Evolutionary conservation across 108 stramenopile genomes (phyloP).

Genomic region (Pseudonitzschia delicatissima): DNA sequence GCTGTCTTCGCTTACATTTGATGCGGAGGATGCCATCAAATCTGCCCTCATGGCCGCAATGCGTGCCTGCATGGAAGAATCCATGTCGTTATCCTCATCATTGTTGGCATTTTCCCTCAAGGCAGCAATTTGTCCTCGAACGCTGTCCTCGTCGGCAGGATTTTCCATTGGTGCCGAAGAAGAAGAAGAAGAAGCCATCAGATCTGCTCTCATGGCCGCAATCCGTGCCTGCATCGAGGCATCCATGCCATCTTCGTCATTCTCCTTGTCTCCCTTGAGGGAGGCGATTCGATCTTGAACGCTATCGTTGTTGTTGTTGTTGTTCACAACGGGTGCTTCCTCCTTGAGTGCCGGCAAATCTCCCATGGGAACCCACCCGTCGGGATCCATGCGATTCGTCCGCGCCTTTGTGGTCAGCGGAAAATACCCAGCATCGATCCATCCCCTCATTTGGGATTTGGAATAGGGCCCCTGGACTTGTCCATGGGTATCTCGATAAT

Average conservation of each 20-base stretch:
- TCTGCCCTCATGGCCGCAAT: constrained; percentile 33
- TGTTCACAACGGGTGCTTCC: background rate
- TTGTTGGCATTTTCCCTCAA: background rate
- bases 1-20: background rate
- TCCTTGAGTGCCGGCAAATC: constrained; percentile 20
- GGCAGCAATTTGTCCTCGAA: constrained; percentile 12
- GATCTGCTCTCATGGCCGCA: constrained; percentile 26
- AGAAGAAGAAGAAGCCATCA: background rate
- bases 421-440: constrained; percentile 72
- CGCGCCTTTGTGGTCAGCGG: constrained; percentile 32
- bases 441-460: constrained; percentile 47
- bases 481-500: constrained; percentile 60
- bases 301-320: constrained; percentile 3
- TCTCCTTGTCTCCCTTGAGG: background rate
- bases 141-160: background rate
- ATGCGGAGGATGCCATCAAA: background rate
- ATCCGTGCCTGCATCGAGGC: constrained; percentile 27
- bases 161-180: background rate
- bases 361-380: constrained; percentile 22
- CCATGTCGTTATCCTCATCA: background rate
- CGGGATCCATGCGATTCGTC: constrained; percentile 25
- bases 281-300: constrained; percentile 19
- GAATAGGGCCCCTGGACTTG: constrained; percentile 77
- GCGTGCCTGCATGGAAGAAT: constrained; percentile 28
- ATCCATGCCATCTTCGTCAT: constrained; percentile 2